phyloP scores from a whole-genome alignment of 495 filamentous ascomycete genomes.

The Xylaria telfairii region DNA sequence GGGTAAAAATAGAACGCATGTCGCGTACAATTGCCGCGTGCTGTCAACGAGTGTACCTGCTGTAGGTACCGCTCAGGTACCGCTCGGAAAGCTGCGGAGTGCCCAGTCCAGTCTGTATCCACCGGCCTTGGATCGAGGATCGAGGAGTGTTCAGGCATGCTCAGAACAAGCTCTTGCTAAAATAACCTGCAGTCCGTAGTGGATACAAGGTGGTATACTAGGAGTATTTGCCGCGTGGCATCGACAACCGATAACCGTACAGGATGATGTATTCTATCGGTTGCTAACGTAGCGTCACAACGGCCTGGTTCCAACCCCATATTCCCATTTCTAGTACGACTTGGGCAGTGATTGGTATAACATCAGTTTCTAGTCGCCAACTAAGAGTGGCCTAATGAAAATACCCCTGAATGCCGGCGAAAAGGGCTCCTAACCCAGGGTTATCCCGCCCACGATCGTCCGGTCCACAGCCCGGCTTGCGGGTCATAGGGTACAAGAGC shows the following conservation, averaged over 20 bases:
- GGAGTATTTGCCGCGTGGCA: not conserved
- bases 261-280: too few relatives aligned
- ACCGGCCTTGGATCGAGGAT: not conserved
- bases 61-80: too few relatives aligned
- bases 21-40: not conserved
- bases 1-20: not conserved
- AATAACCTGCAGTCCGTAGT: not conserved
- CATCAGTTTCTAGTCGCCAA: not conserved
- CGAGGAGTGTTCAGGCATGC: not conserved
- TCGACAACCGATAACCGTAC: too few relatives aligned
- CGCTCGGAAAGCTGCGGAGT: not conserved
- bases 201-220: not conserved
- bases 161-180: slow-evolving; percentile 1
- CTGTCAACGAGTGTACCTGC: too few relatives aligned
- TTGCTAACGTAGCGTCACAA: too few relatives aligned
- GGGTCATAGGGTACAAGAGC: not conserved
- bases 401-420: not conserved
- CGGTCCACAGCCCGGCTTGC: slow-evolving; percentile 2
- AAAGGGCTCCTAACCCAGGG: not conserved
- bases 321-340: not conserved
- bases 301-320: not conserved
- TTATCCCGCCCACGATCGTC: slow-evolving; percentile 1
- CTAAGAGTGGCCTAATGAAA: not conserved
- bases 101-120: not conserved
- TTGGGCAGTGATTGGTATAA: too few relatives aligned